Evolutionary conservation across 345 rosid species (phyloP).

Genomic region (Citrus maxima): DNA sequence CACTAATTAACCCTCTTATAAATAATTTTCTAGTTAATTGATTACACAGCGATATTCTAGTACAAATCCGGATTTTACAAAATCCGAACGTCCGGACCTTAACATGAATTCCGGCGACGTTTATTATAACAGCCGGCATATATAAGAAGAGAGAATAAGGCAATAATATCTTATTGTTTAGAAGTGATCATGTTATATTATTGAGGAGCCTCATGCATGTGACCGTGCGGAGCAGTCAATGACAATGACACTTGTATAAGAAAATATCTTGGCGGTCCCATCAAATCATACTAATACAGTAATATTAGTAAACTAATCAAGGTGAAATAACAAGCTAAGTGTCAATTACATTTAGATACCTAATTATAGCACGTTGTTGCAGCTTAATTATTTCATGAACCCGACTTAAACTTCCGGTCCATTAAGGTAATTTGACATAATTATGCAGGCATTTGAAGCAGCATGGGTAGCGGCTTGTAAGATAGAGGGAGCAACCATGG

Average conservation of each 20-base stretch:
- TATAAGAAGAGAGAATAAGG: not conserved
- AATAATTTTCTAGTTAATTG: not conserved
- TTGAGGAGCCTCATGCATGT: not conserved
- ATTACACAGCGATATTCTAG: too few species aligned
- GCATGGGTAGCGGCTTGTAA: constrained; percentile 77
- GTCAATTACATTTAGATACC: not conserved
- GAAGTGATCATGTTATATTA: too few species aligned
- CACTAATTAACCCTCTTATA: not conserved
- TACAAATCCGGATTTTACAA: too few species aligned
- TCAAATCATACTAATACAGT: too few species aligned
- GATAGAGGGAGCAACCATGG: constrained; percentile 48
- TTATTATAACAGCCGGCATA: not conserved
- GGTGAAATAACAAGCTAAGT: not conserved
- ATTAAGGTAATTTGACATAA: not conserved
- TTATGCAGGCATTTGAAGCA: constrained; percentile 66
- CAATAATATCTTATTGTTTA: not conserved
- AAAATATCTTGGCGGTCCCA: not conserved
- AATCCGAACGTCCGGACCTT: too few species aligned
- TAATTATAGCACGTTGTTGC: not conserved
- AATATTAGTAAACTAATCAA: too few species aligned
- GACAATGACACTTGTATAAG: not conserved
- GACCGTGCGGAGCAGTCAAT: constrained; percentile 10
- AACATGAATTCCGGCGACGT: not conserved
- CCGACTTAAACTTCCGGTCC: not conserved
- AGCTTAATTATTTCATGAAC: not conserved